These are phyloP conservation scores for Aspergillus kassunensis DNA, from an alignment of 495 filamentous ascomycete species.

Conservation along the genomic window DNA sequence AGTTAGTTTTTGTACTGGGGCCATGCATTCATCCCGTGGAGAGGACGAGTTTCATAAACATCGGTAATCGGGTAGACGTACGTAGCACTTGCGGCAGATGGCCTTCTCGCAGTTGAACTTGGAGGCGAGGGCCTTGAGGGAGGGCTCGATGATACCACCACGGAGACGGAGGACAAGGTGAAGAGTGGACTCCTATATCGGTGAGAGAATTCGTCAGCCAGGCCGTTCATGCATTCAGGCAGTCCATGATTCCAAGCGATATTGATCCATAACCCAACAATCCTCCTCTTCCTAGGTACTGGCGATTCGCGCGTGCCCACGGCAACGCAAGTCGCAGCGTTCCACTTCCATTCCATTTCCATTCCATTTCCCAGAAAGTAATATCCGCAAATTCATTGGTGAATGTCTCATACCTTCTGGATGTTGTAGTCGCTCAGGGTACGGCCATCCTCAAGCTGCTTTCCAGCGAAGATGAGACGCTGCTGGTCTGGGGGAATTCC, in stretches of 20 bases:
- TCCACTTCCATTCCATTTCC: background rate
- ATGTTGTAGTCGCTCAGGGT: conserved; percentile 99
- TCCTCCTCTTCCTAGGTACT: conserved; percentile 1
- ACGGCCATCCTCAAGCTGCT: conserved; percentile 99
- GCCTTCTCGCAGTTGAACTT: conserved; percentile 99
- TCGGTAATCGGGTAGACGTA: conserved; percentile 42
- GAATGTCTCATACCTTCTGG: conserved; percentile 74
- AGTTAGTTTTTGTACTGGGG: background rate
- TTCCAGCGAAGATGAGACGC: conserved; percentile 98
- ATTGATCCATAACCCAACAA: background rate
- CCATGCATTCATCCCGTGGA: background rate
- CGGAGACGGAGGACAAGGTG: conserved; percentile 98
- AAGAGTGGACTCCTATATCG: conserved; percentile 86
- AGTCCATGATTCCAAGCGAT: background rate
- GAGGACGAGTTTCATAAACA: background rate
- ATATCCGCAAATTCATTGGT: background rate
- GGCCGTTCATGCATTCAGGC: background rate
- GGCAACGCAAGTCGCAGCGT: background rate
- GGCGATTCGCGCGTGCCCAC: too few relatives aligned
- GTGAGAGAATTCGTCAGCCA: conserved; percentile 28
- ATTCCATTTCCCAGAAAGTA: background rate
- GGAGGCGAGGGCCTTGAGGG: conserved; percentile 93
- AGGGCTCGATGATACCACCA: conserved; percentile 99
- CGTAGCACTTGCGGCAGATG: conserved; percentile 99
- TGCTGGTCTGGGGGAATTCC: conserved; percentile 99